phyloP scores from a whole-genome alignment of 2,329 filamentous ascomycete species.

The Neofusicoccum laricinum region DNA sequence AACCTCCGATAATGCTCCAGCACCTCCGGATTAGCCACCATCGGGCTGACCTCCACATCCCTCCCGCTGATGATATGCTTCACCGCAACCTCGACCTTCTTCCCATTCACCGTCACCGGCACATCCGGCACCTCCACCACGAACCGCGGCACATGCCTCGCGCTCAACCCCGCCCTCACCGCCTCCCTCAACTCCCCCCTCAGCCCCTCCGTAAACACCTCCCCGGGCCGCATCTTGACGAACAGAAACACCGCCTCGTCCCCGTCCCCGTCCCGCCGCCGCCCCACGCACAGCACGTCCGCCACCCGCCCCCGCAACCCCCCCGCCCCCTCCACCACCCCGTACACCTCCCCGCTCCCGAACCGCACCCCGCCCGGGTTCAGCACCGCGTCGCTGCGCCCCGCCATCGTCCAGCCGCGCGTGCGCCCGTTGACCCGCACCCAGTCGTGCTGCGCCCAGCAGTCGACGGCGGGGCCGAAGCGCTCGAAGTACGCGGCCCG shows the following conservation, averaged over 20 bases:
- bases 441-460: slow-evolving; percentile 81
- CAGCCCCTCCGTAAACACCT: slow-evolving; percentile 53
- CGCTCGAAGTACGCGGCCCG: slow-evolving; percentile 46
- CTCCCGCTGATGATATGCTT: slow-evolving; percentile 80
- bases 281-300: slow-evolving; percentile 78
- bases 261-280: slow-evolving; percentile 59
- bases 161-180: slow-evolving; percentile 65
- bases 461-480: slow-evolving; percentile 46
- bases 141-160: slow-evolving; percentile 73
- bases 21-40: slow-evolving; percentile 71
- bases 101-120: slow-evolving; percentile 79
- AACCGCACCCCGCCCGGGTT: slow-evolving; percentile 79
- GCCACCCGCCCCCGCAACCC: slow-evolving; percentile 61
- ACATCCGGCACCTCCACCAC: slow-evolving; percentile 80
- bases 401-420: slow-evolving; percentile 63
- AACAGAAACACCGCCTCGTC: slow-evolving; percentile 62
- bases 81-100: slow-evolving; percentile 81
- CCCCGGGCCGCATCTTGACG: slow-evolving; percentile 58
- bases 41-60: slow-evolving; percentile 71
- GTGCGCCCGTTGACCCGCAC: slow-evolving; percentile 68
- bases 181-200: slow-evolving; percentile 60
- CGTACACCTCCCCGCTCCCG: slow-evolving; percentile 77
- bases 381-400: slow-evolving; percentile 72
- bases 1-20: slow-evolving; percentile 79
- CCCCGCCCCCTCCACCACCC: slow-evolving; percentile 58